Evolutionary conservation across 169 alveolate species (phyloP), one percentile per base, ranked within the genome.

Genomic region (Toxoplasma gondii): DNA sequence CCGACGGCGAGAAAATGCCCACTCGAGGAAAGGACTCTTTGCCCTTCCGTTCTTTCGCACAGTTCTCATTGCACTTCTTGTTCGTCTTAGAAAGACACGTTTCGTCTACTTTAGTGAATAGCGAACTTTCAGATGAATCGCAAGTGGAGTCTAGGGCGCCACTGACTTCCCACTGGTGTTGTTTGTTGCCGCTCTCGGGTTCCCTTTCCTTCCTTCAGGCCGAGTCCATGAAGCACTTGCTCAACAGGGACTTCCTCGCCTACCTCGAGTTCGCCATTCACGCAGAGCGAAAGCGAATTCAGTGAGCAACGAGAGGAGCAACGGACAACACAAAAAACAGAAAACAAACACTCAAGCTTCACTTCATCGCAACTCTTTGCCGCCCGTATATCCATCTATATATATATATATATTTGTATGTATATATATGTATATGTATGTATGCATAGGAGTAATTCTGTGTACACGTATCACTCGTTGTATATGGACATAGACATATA

Each of bases 231-330:
- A 96, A 96, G 74, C 96, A 84, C 9, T 83, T 88, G 93, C 95
- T 94, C 54, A 97, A 96, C 86, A 45, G 58, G 58, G 94, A 96
- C 90, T 96, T 96, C 92, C 41, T 96, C 44, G 92, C 96, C 80
- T 96, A 95, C 87, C 93, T 96, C 43, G 88, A 93, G 80, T 58
- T 92, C 39, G 96, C 96, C 45, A 95, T 96, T 29, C 92, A 93
- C 29, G 95, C 93, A 91, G 97, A 96, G 69, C 88, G 88, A 17
- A 88, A 95, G 64, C 88, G 86, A 27, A 80, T 96, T 38, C 87
- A 81, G 97, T 95, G 80, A 24, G 94, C 1, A n/a, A 16, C 34
- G 27, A 45, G 29, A 39, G 29, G 7, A 16, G 91, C 16, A 22
- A 27, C 7, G 29, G 7, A 31, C 44, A 0, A 53, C 16, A 29